Conservation (phyloP, 345 rosid genomes). For the Angophora floribunda region DNA sequence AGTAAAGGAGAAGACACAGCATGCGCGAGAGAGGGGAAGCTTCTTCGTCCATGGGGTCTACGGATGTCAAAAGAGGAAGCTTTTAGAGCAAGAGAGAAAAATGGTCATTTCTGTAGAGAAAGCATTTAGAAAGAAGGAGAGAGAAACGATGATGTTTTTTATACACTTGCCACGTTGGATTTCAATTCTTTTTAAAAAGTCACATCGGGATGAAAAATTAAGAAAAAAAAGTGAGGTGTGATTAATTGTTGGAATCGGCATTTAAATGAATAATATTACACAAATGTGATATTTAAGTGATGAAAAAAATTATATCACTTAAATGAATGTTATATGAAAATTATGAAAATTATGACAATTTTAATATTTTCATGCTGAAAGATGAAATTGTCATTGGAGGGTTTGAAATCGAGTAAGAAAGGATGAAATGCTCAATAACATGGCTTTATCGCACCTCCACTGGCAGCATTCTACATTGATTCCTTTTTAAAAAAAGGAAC, state of each 20-base stretch:
- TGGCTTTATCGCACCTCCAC: background rate
- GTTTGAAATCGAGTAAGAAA: background rate
- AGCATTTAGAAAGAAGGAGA: background rate
- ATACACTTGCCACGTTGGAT: background rate
- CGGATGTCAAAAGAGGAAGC: background rate
- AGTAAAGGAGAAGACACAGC: background rate
- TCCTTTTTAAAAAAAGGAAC: background rate
- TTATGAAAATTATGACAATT: background rate
- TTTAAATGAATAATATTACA: background rate
- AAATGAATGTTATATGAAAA: fast-evolving
- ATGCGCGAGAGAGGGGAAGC: background rate
- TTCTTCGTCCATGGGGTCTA: background rate
- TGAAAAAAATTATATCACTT: fast-evolving
- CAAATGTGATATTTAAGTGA: fast-evolving
- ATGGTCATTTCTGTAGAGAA: too few relatives aligned
- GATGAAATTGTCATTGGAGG: background rate
- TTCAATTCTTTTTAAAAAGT: background rate
- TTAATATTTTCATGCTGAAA: fast-evolving
- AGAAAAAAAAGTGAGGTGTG: background rate
- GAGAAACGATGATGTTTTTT: background rate
- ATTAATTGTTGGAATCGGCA: background rate
- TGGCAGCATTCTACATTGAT: fast-evolving
- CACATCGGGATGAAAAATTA: background rate
- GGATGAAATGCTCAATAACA: background rate
- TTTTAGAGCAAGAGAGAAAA: background rate